phyloP scores from a whole-genome alignment of 2,329 filamentous ascomycete genomes.

The Fusarium incarnatum region DNA sequence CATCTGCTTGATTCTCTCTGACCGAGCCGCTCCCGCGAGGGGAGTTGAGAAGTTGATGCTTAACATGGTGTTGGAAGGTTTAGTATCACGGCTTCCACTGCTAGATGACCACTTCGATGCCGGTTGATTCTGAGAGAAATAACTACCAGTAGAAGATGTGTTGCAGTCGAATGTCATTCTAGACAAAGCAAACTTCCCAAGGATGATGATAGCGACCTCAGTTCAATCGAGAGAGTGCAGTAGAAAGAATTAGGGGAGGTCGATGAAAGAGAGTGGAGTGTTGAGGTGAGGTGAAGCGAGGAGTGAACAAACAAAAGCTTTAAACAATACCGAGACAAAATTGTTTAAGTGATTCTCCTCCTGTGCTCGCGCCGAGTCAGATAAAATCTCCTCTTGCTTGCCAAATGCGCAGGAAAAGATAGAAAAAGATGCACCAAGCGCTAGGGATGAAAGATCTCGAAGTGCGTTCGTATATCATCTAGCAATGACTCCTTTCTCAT shows the following conservation, averaged over 20 bases:
- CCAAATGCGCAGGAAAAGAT: constrained; percentile 17
- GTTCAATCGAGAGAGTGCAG: background rate
- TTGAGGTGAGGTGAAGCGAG: background rate
- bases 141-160: constrained; percentile 15
- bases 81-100: constrained; percentile 27
- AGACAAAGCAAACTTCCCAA: constrained; percentile 1
- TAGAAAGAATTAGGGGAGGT: constrained; percentile 4
- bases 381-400: constrained; percentile 13
- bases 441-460: constrained; percentile 1
- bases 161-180: constrained; percentile 28
- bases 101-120: constrained; percentile 37
- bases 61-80: constrained; percentile 47
- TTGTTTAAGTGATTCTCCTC: constrained; percentile 8
- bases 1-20: constrained; percentile 54
- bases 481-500: background rate
- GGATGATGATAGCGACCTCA: background rate
- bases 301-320: constrained; percentile 20
- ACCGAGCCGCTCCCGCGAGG: constrained; percentile 52
- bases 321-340: constrained; percentile 7
- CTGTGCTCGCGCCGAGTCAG: background rate
- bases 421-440: background rate
- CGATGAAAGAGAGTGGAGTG: background rate
- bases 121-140: constrained; percentile 17
- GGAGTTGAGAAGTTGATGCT: constrained; percentile 56
- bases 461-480: background rate